Percentiles rank a stretch among this genome's conserved stretches.
Conservation (phyloP, 441 rosid species). For the Gossypium lobatum region DNA sequence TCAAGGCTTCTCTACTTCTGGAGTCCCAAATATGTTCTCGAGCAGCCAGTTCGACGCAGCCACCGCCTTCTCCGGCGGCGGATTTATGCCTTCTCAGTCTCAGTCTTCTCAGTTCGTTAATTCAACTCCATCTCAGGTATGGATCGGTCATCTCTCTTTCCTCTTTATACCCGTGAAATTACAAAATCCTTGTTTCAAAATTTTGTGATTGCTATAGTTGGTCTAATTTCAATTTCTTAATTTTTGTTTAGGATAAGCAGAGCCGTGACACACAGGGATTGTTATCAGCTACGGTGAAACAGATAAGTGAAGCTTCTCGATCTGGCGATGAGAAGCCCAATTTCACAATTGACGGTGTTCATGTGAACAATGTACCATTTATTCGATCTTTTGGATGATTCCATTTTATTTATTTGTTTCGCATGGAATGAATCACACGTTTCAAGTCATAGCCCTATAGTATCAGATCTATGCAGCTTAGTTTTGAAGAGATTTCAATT, state of each 20-base stretch:
- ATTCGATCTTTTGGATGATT: background rate
- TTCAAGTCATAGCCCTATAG: background rate
- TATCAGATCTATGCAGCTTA: background rate
- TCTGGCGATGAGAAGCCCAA: constrained; percentile 72
- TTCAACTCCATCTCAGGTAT: constrained; percentile 42
- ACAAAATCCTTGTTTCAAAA: background rate
- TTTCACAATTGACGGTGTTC: constrained; percentile 55
- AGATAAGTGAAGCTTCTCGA: constrained; percentile 65
- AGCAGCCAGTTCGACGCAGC: constrained; percentile 64
- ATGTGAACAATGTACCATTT: constrained; percentile 48
- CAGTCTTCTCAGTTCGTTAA: constrained; percentile 49
- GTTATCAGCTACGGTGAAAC: constrained; percentile 80
- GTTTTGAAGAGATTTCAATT: background rate
- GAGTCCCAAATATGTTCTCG: constrained; percentile 11
- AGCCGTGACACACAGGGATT: constrained; percentile 59
- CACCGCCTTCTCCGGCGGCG: constrained; percentile 84
- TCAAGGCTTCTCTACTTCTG: background rate
- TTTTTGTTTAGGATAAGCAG: constrained; percentile 22
- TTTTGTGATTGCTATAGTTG: background rate
- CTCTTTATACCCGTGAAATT: background rate
- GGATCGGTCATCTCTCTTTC: constrained; percentile 26
- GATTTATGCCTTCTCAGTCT: constrained; percentile 83
- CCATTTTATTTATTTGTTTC: background rate
- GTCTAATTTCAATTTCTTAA: background rate
- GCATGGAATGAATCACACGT: background rate